Conservation (phyloP, 805 yeast species). For the Metschnikowia drakensbergensis region DNA sequence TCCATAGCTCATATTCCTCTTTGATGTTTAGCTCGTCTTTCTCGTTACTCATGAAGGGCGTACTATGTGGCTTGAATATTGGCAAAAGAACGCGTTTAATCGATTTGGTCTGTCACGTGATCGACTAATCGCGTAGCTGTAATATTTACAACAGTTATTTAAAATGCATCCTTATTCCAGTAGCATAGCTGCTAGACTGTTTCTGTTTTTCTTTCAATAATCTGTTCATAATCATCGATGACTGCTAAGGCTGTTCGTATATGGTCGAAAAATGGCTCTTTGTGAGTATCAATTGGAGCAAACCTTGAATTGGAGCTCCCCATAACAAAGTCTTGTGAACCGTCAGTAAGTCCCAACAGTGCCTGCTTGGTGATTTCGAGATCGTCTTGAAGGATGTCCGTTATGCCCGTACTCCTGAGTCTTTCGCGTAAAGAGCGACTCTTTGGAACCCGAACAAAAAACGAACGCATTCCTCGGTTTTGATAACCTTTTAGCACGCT, state of each 20-base stretch:
- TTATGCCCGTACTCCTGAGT: slow-evolving; percentile 30
- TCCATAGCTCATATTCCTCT: slow-evolving; percentile 76
- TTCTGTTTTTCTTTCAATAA: slow-evolving; percentile 11
- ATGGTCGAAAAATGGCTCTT: slow-evolving; percentile 3
- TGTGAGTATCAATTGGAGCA: background rate
- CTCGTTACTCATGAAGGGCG: slow-evolving; percentile 9
- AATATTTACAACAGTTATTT: no score
- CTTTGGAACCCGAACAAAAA: slow-evolving; percentile 35
- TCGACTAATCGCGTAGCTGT: background rate
- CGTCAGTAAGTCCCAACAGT: slow-evolving; percentile 11
- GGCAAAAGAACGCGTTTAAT: background rate
- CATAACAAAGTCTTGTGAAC: background rate
- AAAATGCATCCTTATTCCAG: no score
- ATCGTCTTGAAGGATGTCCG: slow-evolving; percentile 22
- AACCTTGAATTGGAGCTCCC: background rate
- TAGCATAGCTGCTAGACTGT: background rate
- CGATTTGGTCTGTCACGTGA: background rate
- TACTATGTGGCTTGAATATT: background rate
- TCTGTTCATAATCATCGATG: background rate
- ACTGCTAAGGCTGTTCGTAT: slow-evolving; percentile 1
- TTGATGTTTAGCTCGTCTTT: slow-evolving; percentile 33
- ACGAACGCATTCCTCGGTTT: slow-evolving; percentile 27
- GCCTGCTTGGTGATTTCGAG: slow-evolving; percentile 14
- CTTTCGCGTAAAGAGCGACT: slow-evolving; percentile 26
- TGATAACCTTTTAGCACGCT: slow-evolving; percentile 29